Conservation (phyloP, 1,284 basidiomycete species). For the Mycena citricolor region DNA sequence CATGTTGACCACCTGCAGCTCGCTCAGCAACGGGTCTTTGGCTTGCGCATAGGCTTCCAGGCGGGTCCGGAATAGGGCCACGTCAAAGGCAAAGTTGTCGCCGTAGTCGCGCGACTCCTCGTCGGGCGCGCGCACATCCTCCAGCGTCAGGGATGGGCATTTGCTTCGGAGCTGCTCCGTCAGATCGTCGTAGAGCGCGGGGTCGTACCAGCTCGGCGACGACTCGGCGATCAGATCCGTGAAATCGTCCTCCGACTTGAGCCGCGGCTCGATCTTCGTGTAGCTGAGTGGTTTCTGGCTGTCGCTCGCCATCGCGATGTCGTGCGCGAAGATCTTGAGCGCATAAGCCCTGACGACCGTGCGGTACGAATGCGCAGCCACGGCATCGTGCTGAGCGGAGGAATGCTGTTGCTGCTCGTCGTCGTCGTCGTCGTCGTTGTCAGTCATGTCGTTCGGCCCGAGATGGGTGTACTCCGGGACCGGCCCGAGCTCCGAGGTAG, state of each 20-base stretch:
- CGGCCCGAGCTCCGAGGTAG: conserved; percentile 64
- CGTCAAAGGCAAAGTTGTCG: conserved; percentile 74
- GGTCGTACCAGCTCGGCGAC: conserved; percentile 66
- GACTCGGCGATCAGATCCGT: conserved; percentile 67
- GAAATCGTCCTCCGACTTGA: conserved; percentile 61
- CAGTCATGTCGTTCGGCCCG: conserved; percentile 43
- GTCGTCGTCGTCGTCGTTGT: conserved; percentile 43
- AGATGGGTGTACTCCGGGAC: conserved; percentile 64
- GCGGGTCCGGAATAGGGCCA: conserved; percentile 50
- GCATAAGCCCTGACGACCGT: conserved; percentile 75
- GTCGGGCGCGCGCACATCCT: conserved; percentile 64
- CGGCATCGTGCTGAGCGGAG: conserved; percentile 57
- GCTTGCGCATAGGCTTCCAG: conserved; percentile 50
- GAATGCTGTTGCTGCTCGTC: too few species aligned
- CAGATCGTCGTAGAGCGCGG: conserved; percentile 62
- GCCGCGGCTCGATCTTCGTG: conserved; percentile 50
- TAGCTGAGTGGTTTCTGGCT: conserved; percentile 58
- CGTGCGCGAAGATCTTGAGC: conserved; percentile 68
- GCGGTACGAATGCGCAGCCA: conserved; percentile 64
- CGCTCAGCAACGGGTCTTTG: conserved; percentile 49
- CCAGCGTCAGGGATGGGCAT: conserved; percentile 57
- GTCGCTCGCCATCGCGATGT: conserved; percentile 53
- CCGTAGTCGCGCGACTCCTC: conserved; percentile 81
- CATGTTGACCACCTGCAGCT: conserved; percentile 70
- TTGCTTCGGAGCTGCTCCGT: conserved; percentile 42